Base-by-base conservation (phyloP, 2,329 filamentous ascomycete species). In the Trichophyton rubrum region DNA sequence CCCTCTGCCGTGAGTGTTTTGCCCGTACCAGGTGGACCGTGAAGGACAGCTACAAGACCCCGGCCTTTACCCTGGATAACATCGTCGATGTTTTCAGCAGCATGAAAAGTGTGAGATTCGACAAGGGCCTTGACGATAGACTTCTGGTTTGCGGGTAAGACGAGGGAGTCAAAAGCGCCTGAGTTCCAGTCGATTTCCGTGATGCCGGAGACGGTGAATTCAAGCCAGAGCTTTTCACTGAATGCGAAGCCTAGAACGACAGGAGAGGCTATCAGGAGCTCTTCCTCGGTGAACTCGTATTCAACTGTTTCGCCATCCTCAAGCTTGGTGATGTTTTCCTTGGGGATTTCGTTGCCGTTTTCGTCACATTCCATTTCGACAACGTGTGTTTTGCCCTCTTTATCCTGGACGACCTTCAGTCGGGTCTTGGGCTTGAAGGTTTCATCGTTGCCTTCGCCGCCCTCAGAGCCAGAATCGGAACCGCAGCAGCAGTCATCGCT, bases 1-100 rank as follows among this genome's bases (percentile, higher is more conserved):
- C 87, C 87, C 70, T 95, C 89, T 0, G 89, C 90, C 0, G 90
- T 95, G 4, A 95, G 79, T 0, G 90, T 95, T 75, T 95, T 95
- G 58, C 90, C 90, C 0, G 90, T 92, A 17, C 90, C 90, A 0
- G 90, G 90, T 3, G 89, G 88, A 2, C 90, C 89, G 66, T 95
- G 89, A 0, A 96, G 81, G 1, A 95, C 87, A 43, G 83, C 80
- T 41, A 95, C 89, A 15, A 95, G 83, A 0, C 90, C 90, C 68
- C 89, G 90, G 62, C 90, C 90, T 71, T 95, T 95, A 68, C 89
- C 90, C 68, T 86, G 83, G 59, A 89, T 88, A 33, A 89, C 84
- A 69, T 89, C 90, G 72, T 95, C 89, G 64, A 95, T 90, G 58
- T 86, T 91, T 68, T 88, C 83, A 1, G 88, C 84, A 0, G 86